phyloP scores from a whole-genome alignment of 495 filamentous ascomycete species.

The Hypoxylon crocopeplum region DNA sequence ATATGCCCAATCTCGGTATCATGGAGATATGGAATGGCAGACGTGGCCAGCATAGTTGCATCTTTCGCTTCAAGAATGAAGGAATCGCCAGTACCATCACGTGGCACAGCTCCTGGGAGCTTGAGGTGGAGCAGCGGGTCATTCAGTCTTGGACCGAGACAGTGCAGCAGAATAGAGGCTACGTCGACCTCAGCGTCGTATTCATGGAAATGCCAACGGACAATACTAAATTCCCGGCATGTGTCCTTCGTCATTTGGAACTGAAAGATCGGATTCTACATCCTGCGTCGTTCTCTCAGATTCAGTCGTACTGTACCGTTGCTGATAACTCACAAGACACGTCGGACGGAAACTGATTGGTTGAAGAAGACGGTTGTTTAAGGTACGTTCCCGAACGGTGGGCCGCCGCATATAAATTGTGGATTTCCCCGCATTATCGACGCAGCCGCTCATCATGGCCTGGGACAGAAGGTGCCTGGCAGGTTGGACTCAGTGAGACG shows the following conservation, averaged over 20 bases:
- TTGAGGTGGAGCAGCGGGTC: not conserved
- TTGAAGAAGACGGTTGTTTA: too few relatives aligned
- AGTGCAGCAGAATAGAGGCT: too few relatives aligned
- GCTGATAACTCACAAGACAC: too few relatives aligned
- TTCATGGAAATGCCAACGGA: too few relatives aligned
- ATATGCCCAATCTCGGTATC: not conserved
- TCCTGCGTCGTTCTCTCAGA: too few relatives aligned
- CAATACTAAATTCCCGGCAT: too few relatives aligned
- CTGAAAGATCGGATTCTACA: too few relatives aligned
- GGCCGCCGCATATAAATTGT: conserved; percentile 34
- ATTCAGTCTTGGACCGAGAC: conserved; percentile 8
- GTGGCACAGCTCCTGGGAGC: conserved; percentile 2
- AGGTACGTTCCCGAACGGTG: not conserved
- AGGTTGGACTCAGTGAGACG: not conserved
- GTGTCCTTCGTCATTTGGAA: too few relatives aligned
- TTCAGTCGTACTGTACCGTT: too few relatives aligned
- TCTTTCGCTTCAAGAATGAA: conserved; percentile 8
- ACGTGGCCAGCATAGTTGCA: not conserved
- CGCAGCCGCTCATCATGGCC: conserved; percentile 32
- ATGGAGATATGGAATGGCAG: conserved; percentile 8
- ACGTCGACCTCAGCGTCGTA: too few relatives aligned
- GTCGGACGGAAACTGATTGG: too few relatives aligned
- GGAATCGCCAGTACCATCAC: not conserved
- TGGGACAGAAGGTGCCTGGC: conserved; percentile 4
- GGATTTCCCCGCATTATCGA: conserved; percentile 34